phyloP scores from a whole-genome alignment of 805 yeast species.

The Candida cerambycidarum region DNA sequence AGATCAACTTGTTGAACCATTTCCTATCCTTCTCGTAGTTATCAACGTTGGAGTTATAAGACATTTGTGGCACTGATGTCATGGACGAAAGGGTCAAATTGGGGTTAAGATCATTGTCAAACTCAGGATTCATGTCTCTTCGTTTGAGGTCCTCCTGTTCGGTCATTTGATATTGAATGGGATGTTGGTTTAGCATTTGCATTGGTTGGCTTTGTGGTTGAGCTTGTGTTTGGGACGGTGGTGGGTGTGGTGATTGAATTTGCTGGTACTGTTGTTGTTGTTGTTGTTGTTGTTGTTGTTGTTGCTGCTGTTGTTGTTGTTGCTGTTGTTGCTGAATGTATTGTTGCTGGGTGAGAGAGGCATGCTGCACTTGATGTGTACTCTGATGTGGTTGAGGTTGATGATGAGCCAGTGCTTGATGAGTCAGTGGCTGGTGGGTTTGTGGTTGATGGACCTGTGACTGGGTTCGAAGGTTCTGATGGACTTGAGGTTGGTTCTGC shows the following conservation, averaged over 20 bases:
- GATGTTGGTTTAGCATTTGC: not conserved
- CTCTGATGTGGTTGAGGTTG: no score
- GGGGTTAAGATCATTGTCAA: not conserved
- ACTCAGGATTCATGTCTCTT: not conserved
- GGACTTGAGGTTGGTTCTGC: no score
- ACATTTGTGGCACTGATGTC: not conserved
- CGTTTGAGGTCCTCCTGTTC: constrained; percentile 3
- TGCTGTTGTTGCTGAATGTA: constrained; percentile 3
- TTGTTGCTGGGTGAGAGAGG: not conserved
- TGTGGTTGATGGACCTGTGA: no score
- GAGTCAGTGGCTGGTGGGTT: no score
- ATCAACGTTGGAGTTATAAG: constrained; percentile 20
- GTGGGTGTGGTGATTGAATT: not conserved
- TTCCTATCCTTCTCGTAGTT: constrained; percentile 33
- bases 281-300: constrained; percentile 8
- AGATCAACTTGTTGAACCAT: constrained; percentile 36
- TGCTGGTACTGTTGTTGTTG: constrained; percentile 8
- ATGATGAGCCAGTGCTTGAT: no score
- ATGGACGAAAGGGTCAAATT: not conserved
- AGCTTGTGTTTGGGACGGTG: not conserved
- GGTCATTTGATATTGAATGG: not conserved
- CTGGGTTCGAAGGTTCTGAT: no score
- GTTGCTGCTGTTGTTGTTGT: constrained; percentile 8
- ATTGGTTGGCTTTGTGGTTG: not conserved
- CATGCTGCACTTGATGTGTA: no score